These are phyloP conservation scores for Debaryomycetaceae sp. DNA, from an alignment of 1,139 yeast genomes.

Conservation along the genomic window DNA sequence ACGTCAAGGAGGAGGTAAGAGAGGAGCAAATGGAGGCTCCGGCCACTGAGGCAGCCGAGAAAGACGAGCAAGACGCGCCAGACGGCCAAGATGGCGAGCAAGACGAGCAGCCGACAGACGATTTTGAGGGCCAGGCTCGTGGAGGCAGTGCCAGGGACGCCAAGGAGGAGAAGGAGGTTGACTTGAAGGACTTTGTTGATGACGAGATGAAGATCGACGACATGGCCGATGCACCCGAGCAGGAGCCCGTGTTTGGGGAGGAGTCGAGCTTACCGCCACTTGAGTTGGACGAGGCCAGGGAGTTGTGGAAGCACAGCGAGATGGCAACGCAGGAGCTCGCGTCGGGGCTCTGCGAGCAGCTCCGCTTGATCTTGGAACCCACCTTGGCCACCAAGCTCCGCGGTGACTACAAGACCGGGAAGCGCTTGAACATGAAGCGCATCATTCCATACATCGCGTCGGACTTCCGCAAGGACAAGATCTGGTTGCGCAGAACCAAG, in stretches of 20 bases:
- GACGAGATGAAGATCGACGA: no score
- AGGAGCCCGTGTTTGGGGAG: no score
- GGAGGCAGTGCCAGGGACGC: constrained; percentile 24
- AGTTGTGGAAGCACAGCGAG: constrained; percentile 80
- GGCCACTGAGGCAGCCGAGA: constrained; percentile 10
- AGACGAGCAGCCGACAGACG: constrained; percentile 22
- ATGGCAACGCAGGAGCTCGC: constrained; percentile 81
- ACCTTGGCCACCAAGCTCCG: constrained; percentile 88
- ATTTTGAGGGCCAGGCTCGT: constrained; percentile 49
- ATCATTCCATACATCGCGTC: constrained; percentile 98
- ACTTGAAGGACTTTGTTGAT: constrained; percentile 21
- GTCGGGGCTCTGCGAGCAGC: constrained; percentile 85
- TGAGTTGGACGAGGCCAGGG: constrained; percentile 63
- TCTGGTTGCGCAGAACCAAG: constrained; percentile 96
- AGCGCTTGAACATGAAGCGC: constrained; percentile 93
- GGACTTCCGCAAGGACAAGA: constrained; percentile 95
- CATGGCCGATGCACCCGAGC: no score
- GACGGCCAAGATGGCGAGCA: constrained; percentile 15
- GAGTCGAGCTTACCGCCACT: constrained; percentile 38
- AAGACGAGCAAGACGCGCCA: constrained; percentile 16
- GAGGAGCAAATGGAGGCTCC: constrained; percentile 2
- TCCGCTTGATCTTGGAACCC: constrained; percentile 89
- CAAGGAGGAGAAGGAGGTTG: constrained; percentile 15
- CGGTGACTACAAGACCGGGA: constrained; percentile 98
- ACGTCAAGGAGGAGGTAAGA: constrained; percentile 36